A percentile compares a stretch with the other conserved stretches of the same genome.
Evolutionary conservation across 2,329 filamentous ascomycete species (phyloP).

Genomic region (Drechslerella coelobrocha): DNA sequence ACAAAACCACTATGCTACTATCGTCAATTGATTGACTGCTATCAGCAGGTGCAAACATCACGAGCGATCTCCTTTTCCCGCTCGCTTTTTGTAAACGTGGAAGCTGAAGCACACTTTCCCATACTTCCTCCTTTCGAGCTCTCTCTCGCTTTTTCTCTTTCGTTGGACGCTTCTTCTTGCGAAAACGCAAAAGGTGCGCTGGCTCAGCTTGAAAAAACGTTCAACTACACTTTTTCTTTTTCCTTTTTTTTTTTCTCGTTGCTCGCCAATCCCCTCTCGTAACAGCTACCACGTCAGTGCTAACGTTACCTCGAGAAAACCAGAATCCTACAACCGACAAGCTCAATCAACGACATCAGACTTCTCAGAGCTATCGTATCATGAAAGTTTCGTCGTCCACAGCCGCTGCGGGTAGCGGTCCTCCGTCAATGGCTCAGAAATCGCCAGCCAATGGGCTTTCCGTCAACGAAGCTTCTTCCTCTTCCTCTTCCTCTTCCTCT

Average conservation of each 20-base stretch:
- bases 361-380: background rate
- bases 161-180: background rate
- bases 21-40: background rate
- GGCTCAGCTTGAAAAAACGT: conserved; percentile 3
- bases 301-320: no score
- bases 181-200: background rate
- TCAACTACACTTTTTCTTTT: background rate
- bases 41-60: background rate
- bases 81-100: conserved; percentile 16
- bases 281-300: no score
- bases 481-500: background rate
- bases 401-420: conserved; percentile 21
- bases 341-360: background rate
- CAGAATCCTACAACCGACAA: background rate
- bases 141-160: conserved; percentile 11
- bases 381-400: conserved; percentile 41
- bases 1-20: background rate
- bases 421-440: conserved; percentile 42
- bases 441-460: conserved; percentile 23
- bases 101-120: no score
- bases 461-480: conserved; percentile 9
- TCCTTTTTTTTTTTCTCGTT: conserved; percentile 7
- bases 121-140: background rate
- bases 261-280: conserved; percentile 27
- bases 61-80: no score